phyloP scores from a whole-genome alignment of 108 stramenopile genomes.

The Nitzschia sp. region DNA sequence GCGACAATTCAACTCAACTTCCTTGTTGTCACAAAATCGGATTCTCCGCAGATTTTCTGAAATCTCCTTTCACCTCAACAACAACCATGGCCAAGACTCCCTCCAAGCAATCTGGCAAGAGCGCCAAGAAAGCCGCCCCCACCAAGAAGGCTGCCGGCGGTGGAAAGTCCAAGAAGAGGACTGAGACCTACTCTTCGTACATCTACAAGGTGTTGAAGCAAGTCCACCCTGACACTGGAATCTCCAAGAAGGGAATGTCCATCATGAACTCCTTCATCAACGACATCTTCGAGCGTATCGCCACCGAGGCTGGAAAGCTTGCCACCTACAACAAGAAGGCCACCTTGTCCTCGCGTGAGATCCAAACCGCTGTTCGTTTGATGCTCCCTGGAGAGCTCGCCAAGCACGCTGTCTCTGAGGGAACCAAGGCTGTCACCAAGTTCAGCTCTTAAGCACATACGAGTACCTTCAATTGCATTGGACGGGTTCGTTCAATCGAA shows the following conservation, averaged over 20 bases:
- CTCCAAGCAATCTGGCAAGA: conserved; percentile 68
- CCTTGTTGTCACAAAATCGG: too few relatives aligned
- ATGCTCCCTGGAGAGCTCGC: conserved; percentile 91
- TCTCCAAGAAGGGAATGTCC: conserved; percentile 93
- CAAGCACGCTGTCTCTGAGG: conserved; percentile 84
- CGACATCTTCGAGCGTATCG: conserved; percentile 91
- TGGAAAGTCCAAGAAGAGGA: conserved; percentile 72
- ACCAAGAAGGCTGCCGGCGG: conserved; percentile 38
- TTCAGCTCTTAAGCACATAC: conserved; percentile 41
- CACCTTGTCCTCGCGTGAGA: conserved; percentile 86
- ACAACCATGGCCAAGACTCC: conserved; percentile 66
- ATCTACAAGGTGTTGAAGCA: conserved; percentile 94
- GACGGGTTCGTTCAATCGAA: conserved; percentile 15
- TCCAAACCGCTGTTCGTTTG: conserved; percentile 91
- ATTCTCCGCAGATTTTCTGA: too few relatives aligned
- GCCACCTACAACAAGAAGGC: conserved; percentile 93
- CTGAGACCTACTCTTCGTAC: conserved; percentile 86
- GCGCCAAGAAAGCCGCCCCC: conserved; percentile 50
- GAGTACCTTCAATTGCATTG: conserved; percentile 15
- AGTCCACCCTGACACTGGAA: conserved; percentile 87
- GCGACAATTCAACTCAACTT: too few relatives aligned
- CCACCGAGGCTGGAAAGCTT: conserved; percentile 85
- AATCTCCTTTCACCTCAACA: not conserved
- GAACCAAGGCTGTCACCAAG: conserved; percentile 73
- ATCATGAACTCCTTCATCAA: conserved; percentile 97